These are phyloP conservation scores for Phylloporus sp. DNA, from an alignment of 768 basidiomycete genomes.

Conservation along the genomic window DNA sequence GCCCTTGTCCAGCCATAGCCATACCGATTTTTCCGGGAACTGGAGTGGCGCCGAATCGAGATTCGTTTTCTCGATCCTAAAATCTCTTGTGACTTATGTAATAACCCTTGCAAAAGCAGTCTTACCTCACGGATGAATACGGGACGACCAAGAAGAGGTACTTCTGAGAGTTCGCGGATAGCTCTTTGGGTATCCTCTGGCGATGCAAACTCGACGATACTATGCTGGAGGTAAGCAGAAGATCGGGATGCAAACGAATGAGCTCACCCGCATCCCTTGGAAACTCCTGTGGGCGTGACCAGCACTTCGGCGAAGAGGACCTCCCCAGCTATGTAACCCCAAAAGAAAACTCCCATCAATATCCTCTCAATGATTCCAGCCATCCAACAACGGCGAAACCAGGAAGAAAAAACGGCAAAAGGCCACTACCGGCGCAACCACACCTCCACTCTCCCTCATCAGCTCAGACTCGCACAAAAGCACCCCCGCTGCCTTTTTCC, in stretches of 20 bases:
- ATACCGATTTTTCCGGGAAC: slow-evolving; percentile 95
- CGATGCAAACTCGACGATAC: slow-evolving; percentile 94
- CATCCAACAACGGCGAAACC: slow-evolving; percentile 44
- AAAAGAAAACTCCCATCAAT: slow-evolving; percentile 93
- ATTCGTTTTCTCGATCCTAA: slow-evolving; percentile 94
- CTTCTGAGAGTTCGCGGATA: slow-evolving; percentile 86
- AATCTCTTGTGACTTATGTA: not conserved
- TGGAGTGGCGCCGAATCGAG: slow-evolving; percentile 91
- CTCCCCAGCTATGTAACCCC: slow-evolving; percentile 95
- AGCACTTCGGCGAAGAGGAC: slow-evolving; percentile 99
- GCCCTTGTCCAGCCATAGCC: slow-evolving; percentile 91
- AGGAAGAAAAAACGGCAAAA: slow-evolving; percentile 37
- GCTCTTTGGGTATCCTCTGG: slow-evolving; percentile 86
- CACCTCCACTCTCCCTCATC: slow-evolving; percentile 33
- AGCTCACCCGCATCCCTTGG: slow-evolving; percentile 98
- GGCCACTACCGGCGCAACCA: slow-evolving; percentile 33
- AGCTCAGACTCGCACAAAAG: slow-evolving; percentile 32
- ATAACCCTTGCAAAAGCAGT: slow-evolving; percentile 1
- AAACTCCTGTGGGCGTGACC: slow-evolving; percentile 91
- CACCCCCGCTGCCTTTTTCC: slow-evolving; percentile 30
- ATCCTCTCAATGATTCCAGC: slow-evolving; percentile 67
- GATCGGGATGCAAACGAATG: not conserved
- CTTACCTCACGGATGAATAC: slow-evolving; percentile 94
- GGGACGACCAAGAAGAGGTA: slow-evolving; percentile 84
- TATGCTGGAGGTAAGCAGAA: slow-evolving; percentile 31